Evolutionary conservation across 78 protist species (phyloP), one percentile per base, ranked within the genome.

Genomic region (Speleostelium caveatum): DNA sequence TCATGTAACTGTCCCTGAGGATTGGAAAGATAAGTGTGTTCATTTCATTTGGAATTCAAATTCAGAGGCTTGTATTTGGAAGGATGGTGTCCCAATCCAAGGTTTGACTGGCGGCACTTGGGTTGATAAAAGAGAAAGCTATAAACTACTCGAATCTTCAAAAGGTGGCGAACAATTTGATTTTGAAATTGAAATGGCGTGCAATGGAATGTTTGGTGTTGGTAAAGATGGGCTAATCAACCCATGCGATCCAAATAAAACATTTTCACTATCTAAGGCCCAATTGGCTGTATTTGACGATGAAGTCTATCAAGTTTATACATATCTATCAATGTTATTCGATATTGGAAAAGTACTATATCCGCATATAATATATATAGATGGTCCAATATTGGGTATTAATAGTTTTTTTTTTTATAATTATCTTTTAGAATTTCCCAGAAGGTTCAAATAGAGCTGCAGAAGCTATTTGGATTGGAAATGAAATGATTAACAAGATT

Each of bases 161-260:
- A 26, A 19, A n/a, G 95, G 95, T 32, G 87, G 80, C 51, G 86
- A 72, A 68, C 19, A 35, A 5, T 45, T 68, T 22, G 45, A 59
- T 16, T 74, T 53, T 28, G 17, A 62, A 42, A 26, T 94, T 41
- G 96, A 94, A 75, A 45, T 94, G 76, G 85, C 86, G 10, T 87
- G 94, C 59, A 88, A 86, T 86, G 93, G 83, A 26, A 90, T 94
- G 95, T 94, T 94, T 69, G 96, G 96, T 26, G 90, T 79, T 68
- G 90, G 92, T 10, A 60, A 55, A 38, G 86, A 75, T 56, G 85
- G 88, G 0, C 35, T 78, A 32, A 85, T 86, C 35, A 86, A 86
- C 30, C 73, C 91, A 41, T 71, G 73, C 24, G 89, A 77, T 24
- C 87, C 86, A 26, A 35, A 41, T 33, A 77, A 73, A 56, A 75